phyloP scores from a whole-genome alignment of 371 early-diverging fungal species.

The Entomophthora muscae region DNA sequence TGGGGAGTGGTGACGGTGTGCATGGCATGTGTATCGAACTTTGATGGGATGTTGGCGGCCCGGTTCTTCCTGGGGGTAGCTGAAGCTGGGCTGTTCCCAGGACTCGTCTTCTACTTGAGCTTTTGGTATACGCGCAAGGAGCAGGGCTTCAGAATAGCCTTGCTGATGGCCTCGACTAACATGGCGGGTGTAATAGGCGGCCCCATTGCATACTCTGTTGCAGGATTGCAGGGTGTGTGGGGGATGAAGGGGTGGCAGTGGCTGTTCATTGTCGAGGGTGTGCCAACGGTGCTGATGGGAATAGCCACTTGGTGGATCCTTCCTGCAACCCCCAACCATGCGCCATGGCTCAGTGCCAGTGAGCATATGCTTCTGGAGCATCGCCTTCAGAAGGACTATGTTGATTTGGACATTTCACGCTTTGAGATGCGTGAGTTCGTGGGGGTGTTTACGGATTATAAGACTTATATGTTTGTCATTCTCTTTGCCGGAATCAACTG shows the following conservation, averaged over 20 bases:
- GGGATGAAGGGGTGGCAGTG: constrained; percentile 36
- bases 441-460: constrained; percentile 26
- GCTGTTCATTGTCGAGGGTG: constrained; percentile 12
- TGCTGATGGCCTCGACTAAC: constrained; percentile 44
- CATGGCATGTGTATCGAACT: constrained; percentile 28
- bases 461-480: constrained; percentile 24
- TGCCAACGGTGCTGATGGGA: constrained; percentile 7
- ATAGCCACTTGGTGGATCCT: constrained; percentile 3
- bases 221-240: constrained; percentile 29
- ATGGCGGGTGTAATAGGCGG: constrained; percentile 61
- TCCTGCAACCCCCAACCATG: constrained; percentile 3
- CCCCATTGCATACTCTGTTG: constrained; percentile 27
- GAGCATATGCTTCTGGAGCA: constrained; percentile 2
- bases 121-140: constrained; percentile 59
- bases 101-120: constrained; percentile 48
- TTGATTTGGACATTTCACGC: constrained; percentile 10
- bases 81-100: constrained; percentile 35
- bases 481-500: constrained; percentile 30
- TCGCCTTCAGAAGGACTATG: not conserved
- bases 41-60: constrained; percentile 26
- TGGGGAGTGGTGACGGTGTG: constrained; percentile 46
- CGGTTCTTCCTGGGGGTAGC: constrained; percentile 39
- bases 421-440: constrained; percentile 30
- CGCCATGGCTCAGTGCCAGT: not conserved
- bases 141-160: constrained; percentile 44